Percentiles rank a stretch among this genome's conserved stretches.
Conservation (phyloP, 1,139 yeast species). For the Debaryomycetaceae sp. region DNA sequence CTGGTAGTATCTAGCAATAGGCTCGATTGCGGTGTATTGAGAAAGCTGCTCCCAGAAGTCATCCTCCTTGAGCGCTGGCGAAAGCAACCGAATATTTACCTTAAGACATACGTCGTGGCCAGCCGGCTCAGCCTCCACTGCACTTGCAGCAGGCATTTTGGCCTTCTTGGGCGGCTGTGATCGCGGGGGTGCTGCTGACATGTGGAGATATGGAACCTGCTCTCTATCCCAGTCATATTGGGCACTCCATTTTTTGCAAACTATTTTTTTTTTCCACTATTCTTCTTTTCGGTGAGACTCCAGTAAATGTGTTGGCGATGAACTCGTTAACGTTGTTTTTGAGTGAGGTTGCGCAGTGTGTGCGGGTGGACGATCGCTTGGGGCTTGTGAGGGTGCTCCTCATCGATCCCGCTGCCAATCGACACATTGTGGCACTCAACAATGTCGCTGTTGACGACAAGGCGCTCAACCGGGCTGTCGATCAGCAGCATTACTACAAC, state of each 20-base stretch:
- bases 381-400: slow-evolving; percentile 3
- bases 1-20: slow-evolving; percentile 14
- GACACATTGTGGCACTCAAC: slow-evolving; percentile 11
- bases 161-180: no score
- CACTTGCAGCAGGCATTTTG: no score
- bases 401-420: slow-evolving; percentile 11
- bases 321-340: slow-evolving; percentile 1
- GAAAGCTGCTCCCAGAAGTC: slow-evolving; percentile 17
- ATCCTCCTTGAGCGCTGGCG: slow-evolving; percentile 17
- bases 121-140: no score
- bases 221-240: no score
- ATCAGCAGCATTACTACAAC: slow-evolving; percentile 27
- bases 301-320: no score
- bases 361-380: background rate
- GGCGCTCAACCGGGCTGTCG: slow-evolving; percentile 21
- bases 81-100: slow-evolving; percentile 17
- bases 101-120: slow-evolving; percentile 9
- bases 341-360: background rate
- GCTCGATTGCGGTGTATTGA: slow-evolving; percentile 5
- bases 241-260: no score
- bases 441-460: slow-evolving; percentile 8
- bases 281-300: no score
- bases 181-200: no score
- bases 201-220: no score
- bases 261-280: no score